phyloP scores from a whole-genome alignment of 345 rosid species.

The Euphorbia peplus region DNA sequence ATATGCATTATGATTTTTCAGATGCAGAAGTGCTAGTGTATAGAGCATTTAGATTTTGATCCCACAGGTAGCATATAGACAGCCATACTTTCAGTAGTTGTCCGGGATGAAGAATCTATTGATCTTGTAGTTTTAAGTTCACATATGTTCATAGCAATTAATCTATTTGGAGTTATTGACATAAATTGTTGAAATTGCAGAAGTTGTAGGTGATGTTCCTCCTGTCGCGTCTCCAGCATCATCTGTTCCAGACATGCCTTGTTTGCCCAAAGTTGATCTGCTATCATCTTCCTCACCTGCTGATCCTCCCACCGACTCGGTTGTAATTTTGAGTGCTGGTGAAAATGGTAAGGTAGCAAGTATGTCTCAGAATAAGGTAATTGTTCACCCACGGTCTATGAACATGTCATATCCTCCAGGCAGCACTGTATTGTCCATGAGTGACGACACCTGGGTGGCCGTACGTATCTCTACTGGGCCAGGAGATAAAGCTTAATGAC shows the following conservation, averaged over 20 bases:
- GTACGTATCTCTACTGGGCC: constrained; percentile 12
- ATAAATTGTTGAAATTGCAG: not conserved
- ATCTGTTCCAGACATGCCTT: not conserved
- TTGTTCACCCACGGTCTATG: constrained; percentile 20
- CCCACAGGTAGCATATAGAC: too few species aligned
- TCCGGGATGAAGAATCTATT: not conserved
- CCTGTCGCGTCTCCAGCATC: constrained; percentile 13
- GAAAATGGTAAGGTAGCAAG: constrained; percentile 2
- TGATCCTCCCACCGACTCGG: not conserved
- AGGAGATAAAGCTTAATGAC: not conserved
- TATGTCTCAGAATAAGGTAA: constrained; percentile 4
- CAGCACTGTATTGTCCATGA: constrained; percentile 19
- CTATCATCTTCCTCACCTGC: constrained; percentile 3
- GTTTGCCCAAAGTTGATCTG: not conserved
- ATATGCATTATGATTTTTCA: not conserved
- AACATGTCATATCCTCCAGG: constrained; percentile 27
- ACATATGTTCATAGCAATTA: not conserved
- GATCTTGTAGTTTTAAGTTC: not conserved
- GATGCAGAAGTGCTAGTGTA: not conserved
- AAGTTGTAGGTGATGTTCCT: not conserved
- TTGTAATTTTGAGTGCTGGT: not conserved
- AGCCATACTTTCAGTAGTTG: not conserved
- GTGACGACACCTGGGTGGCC: constrained; percentile 32
- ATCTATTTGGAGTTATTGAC: constrained; percentile 10
- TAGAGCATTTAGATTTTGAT: not conserved